Conservation (phyloP, 306 rosid species). For the Lagenaria siceraria region DNA sequence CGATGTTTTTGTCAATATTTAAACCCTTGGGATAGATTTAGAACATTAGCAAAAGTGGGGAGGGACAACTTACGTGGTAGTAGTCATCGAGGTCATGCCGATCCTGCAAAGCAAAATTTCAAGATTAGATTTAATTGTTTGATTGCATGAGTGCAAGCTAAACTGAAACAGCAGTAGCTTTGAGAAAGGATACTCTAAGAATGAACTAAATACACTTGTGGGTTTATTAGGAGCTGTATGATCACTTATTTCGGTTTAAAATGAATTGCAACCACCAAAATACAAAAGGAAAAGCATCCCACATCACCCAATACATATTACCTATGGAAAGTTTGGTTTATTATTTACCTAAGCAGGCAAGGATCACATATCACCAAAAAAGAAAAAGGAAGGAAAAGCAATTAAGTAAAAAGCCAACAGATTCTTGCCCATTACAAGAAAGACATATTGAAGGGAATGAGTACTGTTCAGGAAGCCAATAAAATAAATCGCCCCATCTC, state of each 20-base stretch:
- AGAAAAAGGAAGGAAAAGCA: neutral
- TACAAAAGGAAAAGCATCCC: neutral
- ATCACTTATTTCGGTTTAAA: neutral
- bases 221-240: neutral
- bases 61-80: neutral
- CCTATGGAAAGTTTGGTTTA: neutral
- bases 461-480: neutral
- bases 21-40: neutral
- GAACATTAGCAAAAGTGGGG: neutral
- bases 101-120: neutral
- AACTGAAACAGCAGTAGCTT: neutral
- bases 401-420: neutral
- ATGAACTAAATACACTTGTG: neutral
- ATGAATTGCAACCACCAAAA: neutral
- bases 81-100: constrained; percentile 1
- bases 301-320: neutral
- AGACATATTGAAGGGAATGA: neutral
- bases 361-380: neutral
- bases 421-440: neutral
- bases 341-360: neutral
- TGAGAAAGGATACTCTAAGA: neutral
- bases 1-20: neutral
- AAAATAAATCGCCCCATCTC: neutral
- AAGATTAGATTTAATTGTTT: neutral
- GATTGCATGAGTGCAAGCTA: neutral